Evolutionary conservation across 2,329 filamentous ascomycete genomes (phyloP).

Genomic region (Mollisiaceae sp.): DNA sequence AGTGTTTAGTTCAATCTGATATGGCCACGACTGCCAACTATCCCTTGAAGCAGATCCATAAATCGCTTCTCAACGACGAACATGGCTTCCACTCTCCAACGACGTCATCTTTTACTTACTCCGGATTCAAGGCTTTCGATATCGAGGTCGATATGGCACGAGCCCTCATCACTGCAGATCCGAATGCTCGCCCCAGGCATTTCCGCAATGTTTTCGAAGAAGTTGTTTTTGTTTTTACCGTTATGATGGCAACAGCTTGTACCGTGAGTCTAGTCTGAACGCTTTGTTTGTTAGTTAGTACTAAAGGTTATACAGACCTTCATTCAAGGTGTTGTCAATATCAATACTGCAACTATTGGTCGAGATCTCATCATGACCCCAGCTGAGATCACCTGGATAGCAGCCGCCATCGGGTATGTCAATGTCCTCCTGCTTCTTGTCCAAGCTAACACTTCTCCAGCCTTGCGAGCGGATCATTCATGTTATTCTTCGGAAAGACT

Average conservation of each 20-base stretch:
- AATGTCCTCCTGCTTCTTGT: background rate
- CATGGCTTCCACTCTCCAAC: background rate
- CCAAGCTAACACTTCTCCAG: slow-evolving; percentile 39
- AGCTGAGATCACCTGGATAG: slow-evolving; percentile 71
- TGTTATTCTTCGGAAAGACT: slow-evolving; percentile 69
- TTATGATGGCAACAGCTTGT: slow-evolving; percentile 70
- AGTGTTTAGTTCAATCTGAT: background rate
- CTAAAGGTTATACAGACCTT: slow-evolving; percentile 48
- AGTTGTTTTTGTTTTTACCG: slow-evolving; percentile 42
- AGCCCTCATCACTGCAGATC: slow-evolving; percentile 29
- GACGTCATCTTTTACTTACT: slow-evolving; percentile 25
- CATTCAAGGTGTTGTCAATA: slow-evolving; percentile 61
- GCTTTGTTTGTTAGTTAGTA: background rate
- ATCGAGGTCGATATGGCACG: slow-evolving; percentile 37
- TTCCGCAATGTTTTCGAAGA: slow-evolving; percentile 36
- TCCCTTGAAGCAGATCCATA: background rate
- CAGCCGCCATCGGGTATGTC: slow-evolving; percentile 60
- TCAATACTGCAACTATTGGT: slow-evolving; percentile 48
- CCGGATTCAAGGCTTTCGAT: slow-evolving; percentile 21
- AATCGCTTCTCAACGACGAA: background rate
- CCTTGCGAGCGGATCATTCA: slow-evolving; percentile 66
- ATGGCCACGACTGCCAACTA: background rate
- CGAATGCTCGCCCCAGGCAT: slow-evolving; percentile 31
- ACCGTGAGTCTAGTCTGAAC: slow-evolving; percentile 37
- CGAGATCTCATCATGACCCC: slow-evolving; percentile 56